A percentile compares a stretch with the other conserved stretches of the same genome.
Evolutionary conservation across 2,329 filamentous ascomycete genomes (phyloP).

Genomic region (Fusarium virguliforme): DNA sequence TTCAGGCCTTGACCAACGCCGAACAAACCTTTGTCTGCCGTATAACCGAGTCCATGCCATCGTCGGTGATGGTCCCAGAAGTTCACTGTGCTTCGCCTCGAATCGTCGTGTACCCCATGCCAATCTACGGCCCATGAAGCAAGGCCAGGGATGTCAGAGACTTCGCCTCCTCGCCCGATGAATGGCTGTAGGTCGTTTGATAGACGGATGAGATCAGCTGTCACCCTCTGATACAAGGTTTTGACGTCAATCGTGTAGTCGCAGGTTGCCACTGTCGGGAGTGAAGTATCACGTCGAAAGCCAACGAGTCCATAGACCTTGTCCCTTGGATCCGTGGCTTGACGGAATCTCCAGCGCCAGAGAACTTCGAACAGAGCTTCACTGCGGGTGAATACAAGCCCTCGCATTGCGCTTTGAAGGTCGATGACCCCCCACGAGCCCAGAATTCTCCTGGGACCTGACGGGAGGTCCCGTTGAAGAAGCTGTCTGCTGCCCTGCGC

Average conservation of each 20-base stretch:
- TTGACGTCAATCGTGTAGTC: constrained; percentile 1
- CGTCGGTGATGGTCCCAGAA: constrained; percentile 5
- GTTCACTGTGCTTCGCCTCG: background rate
- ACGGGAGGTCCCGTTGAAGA: background rate
- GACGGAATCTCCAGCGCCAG: constrained; percentile 17
- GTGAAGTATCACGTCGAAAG: background rate
- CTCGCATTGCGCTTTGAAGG: constrained; percentile 10
- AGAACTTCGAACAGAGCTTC: constrained; percentile 8
- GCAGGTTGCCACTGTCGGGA: background rate
- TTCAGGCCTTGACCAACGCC: constrained; percentile 4
- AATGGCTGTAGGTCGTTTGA: constrained; percentile 1
- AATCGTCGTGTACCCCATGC: constrained; percentile 1
- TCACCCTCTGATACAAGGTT: constrained; percentile 11
- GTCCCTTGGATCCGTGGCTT: constrained; percentile 9
- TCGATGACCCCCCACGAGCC: background rate
- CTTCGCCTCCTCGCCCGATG: constrained; percentile 24
- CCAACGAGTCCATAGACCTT: constrained; percentile 14
- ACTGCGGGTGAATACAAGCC: background rate
- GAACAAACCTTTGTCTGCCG: background rate
- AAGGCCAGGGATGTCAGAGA: constrained; percentile 16
- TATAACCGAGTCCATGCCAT: constrained; percentile 2
- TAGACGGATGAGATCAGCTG: constrained; percentile 6
- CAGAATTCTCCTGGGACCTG: background rate
- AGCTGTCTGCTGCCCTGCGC: constrained; percentile 12
- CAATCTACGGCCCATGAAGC: constrained; percentile 13